Percentiles rank a stretch among this genome's conserved stretches.
phyloP scores from a whole-genome alignment of 768 basidiomycete genomes.

The Boletus sp. region DNA sequence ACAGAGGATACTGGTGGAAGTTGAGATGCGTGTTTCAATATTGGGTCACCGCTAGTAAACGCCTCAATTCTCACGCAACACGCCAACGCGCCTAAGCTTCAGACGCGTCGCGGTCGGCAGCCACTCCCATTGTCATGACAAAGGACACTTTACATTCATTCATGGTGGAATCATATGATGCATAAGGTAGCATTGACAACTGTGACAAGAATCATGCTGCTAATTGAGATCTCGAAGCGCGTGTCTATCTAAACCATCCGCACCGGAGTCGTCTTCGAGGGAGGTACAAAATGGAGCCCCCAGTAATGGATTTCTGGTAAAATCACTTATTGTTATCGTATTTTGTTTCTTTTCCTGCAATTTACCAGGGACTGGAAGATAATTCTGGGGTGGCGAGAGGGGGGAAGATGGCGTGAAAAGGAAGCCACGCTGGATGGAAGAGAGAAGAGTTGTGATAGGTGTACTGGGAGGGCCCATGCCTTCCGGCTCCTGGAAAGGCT shows the following conservation, averaged over 20 bases:
- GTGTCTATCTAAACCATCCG: slow-evolving; percentile 20
- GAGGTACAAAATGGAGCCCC: slow-evolving; percentile 8
- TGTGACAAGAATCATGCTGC: background rate
- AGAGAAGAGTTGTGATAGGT: slow-evolving; percentile 62
- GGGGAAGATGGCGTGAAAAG: slow-evolving; percentile 62
- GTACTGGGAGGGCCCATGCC: slow-evolving; percentile 39
- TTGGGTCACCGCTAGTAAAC: slow-evolving; percentile 11
- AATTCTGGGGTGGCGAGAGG: slow-evolving; percentile 54
- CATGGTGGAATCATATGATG: background rate
- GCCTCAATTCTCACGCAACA: slow-evolving; percentile 23
- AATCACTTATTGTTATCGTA: background rate
- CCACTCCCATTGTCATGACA: background rate
- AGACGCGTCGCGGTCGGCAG: slow-evolving; percentile 18
- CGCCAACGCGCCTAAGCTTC: slow-evolving; percentile 16
- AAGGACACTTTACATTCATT: background rate
- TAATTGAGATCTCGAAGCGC: slow-evolving; percentile 27
- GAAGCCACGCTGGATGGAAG: slow-evolving; percentile 65
- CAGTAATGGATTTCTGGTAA: background rate
- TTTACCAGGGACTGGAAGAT: slow-evolving; percentile 21
- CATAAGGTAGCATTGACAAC: slow-evolving; percentile 5
- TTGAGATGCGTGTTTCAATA: slow-evolving; percentile 1
- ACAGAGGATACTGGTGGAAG: slow-evolving; percentile 3
- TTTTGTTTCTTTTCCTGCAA: slow-evolving; percentile 8
- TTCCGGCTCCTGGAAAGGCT: background rate
- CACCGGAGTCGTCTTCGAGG: slow-evolving; percentile 5